Evolutionary conservation across 176 grass and related monocot genomes (phyloP), one percentile per base, ranked within the genome.

Genomic region (Secale cereale): DNA sequence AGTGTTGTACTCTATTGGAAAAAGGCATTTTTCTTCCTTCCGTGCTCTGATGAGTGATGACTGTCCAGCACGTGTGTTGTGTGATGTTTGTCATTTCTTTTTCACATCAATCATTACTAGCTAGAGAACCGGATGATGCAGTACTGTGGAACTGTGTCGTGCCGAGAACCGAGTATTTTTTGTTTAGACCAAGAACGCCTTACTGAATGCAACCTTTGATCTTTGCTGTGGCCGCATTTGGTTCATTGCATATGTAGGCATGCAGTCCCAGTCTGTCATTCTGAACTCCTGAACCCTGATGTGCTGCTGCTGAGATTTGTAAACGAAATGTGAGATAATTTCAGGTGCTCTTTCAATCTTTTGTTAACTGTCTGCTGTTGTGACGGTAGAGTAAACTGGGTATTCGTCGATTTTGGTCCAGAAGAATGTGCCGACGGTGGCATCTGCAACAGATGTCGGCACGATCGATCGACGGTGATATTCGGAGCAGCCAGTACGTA

Each of bases 1-100:
- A 61, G 73, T 78, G 76, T 75, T 83, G 74, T 87, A 57, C 19
- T 20, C 6, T 20, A 45, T 66, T 83, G 29, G 65, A 46, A 4
- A 37, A 31, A 57, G 48, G 33, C 19, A 54, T 36, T 13, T 31
- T 15, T 9, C 70, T 66, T 32, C 52, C 0, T 41, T 82, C 74
- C 52, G 33, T 84, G 65, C 45, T 14, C 46, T 28, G 31, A 20
- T 77, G 63, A 6, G 27, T 59, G 54, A 31, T 77, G 73, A 8
- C 35, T 67, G 12, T 35, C 63, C 46, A 70, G 32, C 19, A 80
- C 75, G 50, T 48, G 31, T 67, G 7, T 25, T 79, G 46, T 36
- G 25, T 46, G 11, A 33, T 73, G 61, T 32, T 32, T 11, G 35
- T 23, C 30, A 8, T 40, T 46, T 70, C 25, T 40, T 77, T 70